These are phyloP conservation scores for Luffa acutangula DNA, from an alignment of 306 rosid genomes.

Conservation along the genomic window DNA sequence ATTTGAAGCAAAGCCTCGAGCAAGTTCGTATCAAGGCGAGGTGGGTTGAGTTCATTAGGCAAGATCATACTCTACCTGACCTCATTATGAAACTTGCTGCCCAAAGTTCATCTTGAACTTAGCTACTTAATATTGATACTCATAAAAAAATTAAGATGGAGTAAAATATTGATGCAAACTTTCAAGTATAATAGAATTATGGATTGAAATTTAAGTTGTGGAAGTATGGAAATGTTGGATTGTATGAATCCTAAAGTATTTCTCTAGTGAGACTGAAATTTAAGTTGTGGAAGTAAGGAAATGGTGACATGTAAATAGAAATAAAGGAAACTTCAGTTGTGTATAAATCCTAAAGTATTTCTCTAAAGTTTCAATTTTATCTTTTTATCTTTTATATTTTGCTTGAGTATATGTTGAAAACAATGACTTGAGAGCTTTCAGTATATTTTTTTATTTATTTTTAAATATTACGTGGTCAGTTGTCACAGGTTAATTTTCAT, in stretches of 20 bases:
- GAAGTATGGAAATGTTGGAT: not conserved
- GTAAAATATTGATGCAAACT: not conserved
- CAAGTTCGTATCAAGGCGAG: constrained; percentile 49
- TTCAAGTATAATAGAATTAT: not conserved
- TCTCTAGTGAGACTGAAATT: no score
- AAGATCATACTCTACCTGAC: constrained; percentile 30
- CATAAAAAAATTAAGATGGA: not conserved
- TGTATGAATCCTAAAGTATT: no score
- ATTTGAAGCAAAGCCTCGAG: constrained; percentile 39
- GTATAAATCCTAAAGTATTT: not conserved
- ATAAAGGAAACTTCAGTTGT: not conserved
- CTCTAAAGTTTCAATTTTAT: not conserved
- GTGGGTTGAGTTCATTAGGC: constrained; percentile 37
- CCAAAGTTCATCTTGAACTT: constrained; percentile 6
- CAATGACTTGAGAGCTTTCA: no score
- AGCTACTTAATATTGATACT: not conserved
- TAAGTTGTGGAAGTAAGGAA: not conserved
- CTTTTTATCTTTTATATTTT: no score
- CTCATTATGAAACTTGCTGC: constrained; percentile 25
- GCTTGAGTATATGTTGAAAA: no score
- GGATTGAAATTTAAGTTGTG: not conserved
- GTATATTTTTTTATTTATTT: no score
- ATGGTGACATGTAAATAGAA: not conserved
- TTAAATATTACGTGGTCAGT: no score
- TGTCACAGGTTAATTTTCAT: no score